Base-by-base conservation (phyloP, 1,284 basidiomycete genomes). In the Gomphus sp. region DNA sequence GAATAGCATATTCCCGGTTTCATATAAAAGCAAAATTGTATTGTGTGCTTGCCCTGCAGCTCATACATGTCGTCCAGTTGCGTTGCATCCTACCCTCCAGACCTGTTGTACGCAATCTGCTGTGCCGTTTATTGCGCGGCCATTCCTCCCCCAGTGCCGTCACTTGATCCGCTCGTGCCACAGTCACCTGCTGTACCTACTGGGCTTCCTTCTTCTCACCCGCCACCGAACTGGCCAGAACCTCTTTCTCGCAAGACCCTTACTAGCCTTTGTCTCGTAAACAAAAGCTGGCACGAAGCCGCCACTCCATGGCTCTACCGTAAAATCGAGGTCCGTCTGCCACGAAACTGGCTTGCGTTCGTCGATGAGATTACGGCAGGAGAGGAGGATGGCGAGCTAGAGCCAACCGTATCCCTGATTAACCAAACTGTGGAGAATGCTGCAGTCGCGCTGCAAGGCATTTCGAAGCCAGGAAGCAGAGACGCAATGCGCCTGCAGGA, bases 221-320 rank as follows among this genome's bases (percentile, higher is more conserved):
- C 89, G 0, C 74, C 84, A 1, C 72, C 80, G 6, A 78, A 80
- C 67, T 89, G 84, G 82, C 72, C 84, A 0, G 88, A 90, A 63
- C 74, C 78, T 1, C 65, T 80, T 31, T 74, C 82, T 12, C 80
- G 87, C 28, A 74, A 71, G 59, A 85, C 89, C 0, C 75, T 91
- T 37, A 75, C 79, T 9, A 84, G 70, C 63, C 81, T 90, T 51
- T 88, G 84, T 65, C 78, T 87, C 59, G 85, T 89, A 45, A 89
- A 82, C 66, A 84, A 76, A 64, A 76, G 80, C 3, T 91, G 87
- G 85, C 81, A 82, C 66, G 80, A 82, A 53, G 89, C 87, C 0
- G 87, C 89, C 11, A 87, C 84, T 64, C 89, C 88, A 0, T 91
- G 84, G 84, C 72, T 91, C 2, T 91, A 89, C 88, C 80, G 79